Conservation (phyloP, 2,329 filamentous ascomycete genomes). For the Scedosporium minutisporum region DNA sequence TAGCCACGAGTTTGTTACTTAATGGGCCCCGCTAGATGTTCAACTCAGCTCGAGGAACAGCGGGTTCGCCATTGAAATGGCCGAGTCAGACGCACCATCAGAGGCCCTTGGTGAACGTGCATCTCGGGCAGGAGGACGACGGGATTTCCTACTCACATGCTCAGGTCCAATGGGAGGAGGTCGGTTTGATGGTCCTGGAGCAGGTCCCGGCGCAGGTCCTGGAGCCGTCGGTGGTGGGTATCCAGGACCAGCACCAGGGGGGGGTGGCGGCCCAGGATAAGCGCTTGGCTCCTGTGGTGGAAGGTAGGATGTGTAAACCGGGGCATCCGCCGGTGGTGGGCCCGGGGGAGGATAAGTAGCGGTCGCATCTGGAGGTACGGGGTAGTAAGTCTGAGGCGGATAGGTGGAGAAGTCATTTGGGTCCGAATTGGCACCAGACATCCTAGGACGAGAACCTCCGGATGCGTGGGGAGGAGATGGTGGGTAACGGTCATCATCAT, state of each 20-base stretch:
- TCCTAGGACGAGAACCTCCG: slow-evolving; percentile 34
- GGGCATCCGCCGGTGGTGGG: slow-evolving; percentile 18
- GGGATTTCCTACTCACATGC: slow-evolving; percentile 33
- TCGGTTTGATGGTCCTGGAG: slow-evolving; percentile 18
- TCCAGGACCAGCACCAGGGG: slow-evolving; percentile 15
- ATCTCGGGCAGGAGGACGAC: slow-evolving; percentile 11
- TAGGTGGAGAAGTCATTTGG: slow-evolving; percentile 9
- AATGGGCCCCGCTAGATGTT: neutral
- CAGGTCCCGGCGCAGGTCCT: slow-evolving; percentile 19
- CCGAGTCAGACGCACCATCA: slow-evolving; percentile 5
- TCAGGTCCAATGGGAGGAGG: slow-evolving; percentile 24
- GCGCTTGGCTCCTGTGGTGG: slow-evolving; percentile 16
- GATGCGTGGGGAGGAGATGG: slow-evolving; percentile 41
- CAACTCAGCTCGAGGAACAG: neutral
- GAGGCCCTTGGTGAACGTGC: neutral
- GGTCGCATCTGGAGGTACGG: slow-evolving; percentile 11
- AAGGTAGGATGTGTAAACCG: slow-evolving; percentile 26
- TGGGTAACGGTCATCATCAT: slow-evolving; percentile 24
- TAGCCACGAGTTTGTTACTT: neutral
- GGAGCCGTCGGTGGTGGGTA: slow-evolving; percentile 20
- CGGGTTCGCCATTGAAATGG: neutral
- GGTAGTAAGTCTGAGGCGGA: slow-evolving; percentile 15
- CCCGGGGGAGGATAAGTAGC: slow-evolving; percentile 24
- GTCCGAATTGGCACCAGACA: slow-evolving; percentile 12
- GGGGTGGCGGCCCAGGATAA: slow-evolving; percentile 12